These are phyloP conservation scores for Erysimum cheiranthoides DNA, from an alignment of 345 rosid genomes.

Conservation along the genomic window DNA sequence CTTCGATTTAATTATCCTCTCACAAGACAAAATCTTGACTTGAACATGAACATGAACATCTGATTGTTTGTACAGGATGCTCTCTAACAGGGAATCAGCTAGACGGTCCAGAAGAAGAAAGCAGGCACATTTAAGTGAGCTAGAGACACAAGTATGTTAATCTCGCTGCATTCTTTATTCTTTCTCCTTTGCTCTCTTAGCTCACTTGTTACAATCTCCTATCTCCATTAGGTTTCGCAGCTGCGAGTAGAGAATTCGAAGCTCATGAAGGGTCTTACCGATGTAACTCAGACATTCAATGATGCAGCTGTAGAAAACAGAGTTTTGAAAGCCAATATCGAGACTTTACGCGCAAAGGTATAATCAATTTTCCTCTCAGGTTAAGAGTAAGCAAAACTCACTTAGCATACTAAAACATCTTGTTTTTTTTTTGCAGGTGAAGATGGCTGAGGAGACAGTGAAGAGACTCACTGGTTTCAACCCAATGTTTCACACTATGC, in stretches of 20 bases:
- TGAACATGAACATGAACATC: slow-evolving; percentile 17
- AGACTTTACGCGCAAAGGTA: slow-evolving; percentile 93
- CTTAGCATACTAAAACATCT: background rate
- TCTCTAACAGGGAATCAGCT: slow-evolving; percentile 95
- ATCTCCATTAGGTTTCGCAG: slow-evolving; percentile 92
- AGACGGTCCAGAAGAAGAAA: slow-evolving; percentile 95
- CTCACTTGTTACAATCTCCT: slow-evolving; percentile 13
- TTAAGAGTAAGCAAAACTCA: background rate
- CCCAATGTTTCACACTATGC: slow-evolving; percentile 60
- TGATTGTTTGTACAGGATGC: slow-evolving; percentile 69
- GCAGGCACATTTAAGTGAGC: slow-evolving; percentile 88
- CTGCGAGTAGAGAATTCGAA: slow-evolving; percentile 78
- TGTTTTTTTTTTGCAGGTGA: slow-evolving; percentile 59
- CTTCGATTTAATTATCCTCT: slow-evolving; percentile 8
- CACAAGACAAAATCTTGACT: background rate
- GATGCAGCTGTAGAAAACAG: slow-evolving; percentile 86
- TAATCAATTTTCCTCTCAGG: background rate
- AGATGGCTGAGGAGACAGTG: slow-evolving; percentile 94
- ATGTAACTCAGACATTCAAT: slow-evolving; percentile 75
- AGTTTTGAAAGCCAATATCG: slow-evolving; percentile 90
- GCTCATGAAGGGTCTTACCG: slow-evolving; percentile 68
- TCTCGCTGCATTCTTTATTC: slow-evolving; percentile 6
- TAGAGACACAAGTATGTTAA: slow-evolving; percentile 78
- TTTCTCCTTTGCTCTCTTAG: too few species aligned
- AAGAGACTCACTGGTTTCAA: slow-evolving; percentile 80